phyloP scores from a whole-genome alignment of 495 filamentous ascomycete genomes.

The Trichocladium antarcticum region DNA sequence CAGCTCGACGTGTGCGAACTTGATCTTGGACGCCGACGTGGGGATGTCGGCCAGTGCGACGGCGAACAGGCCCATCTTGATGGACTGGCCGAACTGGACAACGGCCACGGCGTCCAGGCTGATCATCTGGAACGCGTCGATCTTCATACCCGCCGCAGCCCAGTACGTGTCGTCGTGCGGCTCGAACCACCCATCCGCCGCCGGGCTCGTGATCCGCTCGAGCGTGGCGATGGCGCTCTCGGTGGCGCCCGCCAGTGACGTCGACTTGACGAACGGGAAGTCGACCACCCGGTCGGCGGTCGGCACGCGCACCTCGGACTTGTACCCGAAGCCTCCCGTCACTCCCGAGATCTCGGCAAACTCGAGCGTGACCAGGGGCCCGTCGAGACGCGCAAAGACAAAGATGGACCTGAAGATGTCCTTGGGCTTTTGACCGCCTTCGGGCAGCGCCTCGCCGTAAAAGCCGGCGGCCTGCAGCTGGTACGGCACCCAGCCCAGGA shows the following conservation, averaged over 20 bases:
- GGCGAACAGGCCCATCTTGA: constrained; percentile 34
- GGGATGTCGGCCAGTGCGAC: constrained; percentile 13
- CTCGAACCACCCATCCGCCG: constrained; percentile 21
- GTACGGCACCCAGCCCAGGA: constrained; percentile 29
- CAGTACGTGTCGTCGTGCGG: constrained; percentile 25
- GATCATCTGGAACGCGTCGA: constrained; percentile 35
- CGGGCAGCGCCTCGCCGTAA: constrained; percentile 14
- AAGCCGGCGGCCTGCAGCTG: constrained; percentile 31
- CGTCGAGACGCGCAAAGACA: constrained; percentile 32
- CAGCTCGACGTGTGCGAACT: constrained; percentile 34
- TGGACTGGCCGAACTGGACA: constrained; percentile 17
- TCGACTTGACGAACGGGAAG: constrained; percentile 32
- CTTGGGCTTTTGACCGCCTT: not conserved
- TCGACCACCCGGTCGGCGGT: constrained; percentile 21
- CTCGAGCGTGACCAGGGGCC: constrained; percentile 34
- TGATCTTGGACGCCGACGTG: not conserved
- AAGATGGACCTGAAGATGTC: constrained; percentile 27
- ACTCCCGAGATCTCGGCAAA: constrained; percentile 34
- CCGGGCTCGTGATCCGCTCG: constrained; percentile 6
- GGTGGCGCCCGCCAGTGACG: not conserved
- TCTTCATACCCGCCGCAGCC: constrained; percentile 33
- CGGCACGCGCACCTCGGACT: constrained; percentile 27
- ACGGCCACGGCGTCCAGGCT: constrained; percentile 35
- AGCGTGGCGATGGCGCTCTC: not conserved
- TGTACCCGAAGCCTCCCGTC: constrained; percentile 38